A percentile compares a stretch with the other conserved stretches of the same genome.
phyloP scores from a whole-genome alignment of 2,329 filamentous ascomycete genomes.

The Scedosporium minutisporum region DNA sequence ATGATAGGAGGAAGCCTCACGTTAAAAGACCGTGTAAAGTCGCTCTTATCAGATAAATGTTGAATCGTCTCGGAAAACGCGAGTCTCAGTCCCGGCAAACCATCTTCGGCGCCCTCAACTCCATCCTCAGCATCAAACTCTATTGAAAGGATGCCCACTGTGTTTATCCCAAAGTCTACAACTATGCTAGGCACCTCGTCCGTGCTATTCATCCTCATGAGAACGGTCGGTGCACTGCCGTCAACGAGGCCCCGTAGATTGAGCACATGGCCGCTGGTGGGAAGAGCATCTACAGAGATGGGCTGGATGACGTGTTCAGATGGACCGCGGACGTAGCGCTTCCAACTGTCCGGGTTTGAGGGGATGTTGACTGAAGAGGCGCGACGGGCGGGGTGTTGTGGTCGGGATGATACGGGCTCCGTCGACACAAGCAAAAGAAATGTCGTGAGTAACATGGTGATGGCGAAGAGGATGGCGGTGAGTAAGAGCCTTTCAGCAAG shows the following conservation, averaged over 20 bases:
- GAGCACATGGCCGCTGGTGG: background rate
- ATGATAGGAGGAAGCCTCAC: slow-evolving; percentile 11
- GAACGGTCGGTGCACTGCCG: slow-evolving; percentile 1
- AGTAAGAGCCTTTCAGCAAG: no score
- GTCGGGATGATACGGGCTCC: no score
- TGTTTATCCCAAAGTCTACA: slow-evolving; percentile 40
- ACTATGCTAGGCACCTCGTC: slow-evolving; percentile 26
- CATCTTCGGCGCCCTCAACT: slow-evolving; percentile 6
- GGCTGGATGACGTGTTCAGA: background rate
- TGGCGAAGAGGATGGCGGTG: no score
- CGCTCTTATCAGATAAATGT: slow-evolving; percentile 32
- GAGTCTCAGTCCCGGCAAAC: slow-evolving; percentile 30
- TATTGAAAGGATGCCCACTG: slow-evolving; percentile 33
- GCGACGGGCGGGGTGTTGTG: no score
- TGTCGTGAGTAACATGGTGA: no score
- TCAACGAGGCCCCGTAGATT: background rate
- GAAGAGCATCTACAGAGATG: background rate
- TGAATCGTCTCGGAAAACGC: slow-evolving; percentile 39
- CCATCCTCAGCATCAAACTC: slow-evolving; percentile 27
- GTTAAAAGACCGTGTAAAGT: slow-evolving; percentile 39
- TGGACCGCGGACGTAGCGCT: slow-evolving; percentile 4
- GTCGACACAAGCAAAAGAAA: no score
- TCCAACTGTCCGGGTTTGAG: background rate
- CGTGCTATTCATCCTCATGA: background rate
- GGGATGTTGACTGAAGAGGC: background rate